These are phyloP conservation scores for Panicum virgatum DNA, from an alignment of 202 grass and related monocot species.

Conservation along the genomic window DNA sequence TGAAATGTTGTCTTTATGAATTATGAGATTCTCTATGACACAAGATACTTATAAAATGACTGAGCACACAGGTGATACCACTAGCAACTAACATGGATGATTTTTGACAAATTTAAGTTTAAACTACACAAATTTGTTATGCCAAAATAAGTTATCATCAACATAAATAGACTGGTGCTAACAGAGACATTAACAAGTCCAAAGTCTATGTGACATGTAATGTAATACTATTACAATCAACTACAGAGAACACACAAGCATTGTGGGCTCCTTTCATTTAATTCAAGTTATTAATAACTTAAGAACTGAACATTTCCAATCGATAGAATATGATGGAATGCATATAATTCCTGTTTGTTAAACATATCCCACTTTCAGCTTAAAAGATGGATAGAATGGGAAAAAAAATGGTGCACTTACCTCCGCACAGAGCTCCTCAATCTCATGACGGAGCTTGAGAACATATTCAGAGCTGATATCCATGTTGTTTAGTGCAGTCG, in stretches of 20 bases:
- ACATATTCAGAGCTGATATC: no score
- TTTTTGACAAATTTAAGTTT: slow-evolving; percentile 13
- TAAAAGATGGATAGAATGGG: slow-evolving; percentile 13
- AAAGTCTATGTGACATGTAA: neutral
- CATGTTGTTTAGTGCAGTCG: no score
- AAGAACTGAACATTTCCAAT: neutral
- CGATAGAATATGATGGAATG: neutral
- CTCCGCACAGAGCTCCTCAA: no score
- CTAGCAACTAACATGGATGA: neutral
- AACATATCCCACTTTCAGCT: slow-evolving; percentile 14
- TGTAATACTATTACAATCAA: slow-evolving; percentile 8
- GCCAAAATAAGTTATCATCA: neutral
- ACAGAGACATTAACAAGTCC: neutral
- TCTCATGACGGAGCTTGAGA: no score
- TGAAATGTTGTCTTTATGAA: neutral
- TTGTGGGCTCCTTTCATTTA: neutral
- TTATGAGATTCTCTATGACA: neutral
- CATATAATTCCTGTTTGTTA: slow-evolving; percentile 16
- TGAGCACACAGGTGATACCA: neutral
- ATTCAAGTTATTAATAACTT: neutral
- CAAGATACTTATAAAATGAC: neutral
- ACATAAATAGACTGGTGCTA: neutral
- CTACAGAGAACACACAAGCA: no score
- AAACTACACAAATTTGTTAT: neutral
- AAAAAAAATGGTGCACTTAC: no score